Conservation (phyloP, 2,329 filamentous ascomycete species). For the Trichoderma semiorbis region DNA sequence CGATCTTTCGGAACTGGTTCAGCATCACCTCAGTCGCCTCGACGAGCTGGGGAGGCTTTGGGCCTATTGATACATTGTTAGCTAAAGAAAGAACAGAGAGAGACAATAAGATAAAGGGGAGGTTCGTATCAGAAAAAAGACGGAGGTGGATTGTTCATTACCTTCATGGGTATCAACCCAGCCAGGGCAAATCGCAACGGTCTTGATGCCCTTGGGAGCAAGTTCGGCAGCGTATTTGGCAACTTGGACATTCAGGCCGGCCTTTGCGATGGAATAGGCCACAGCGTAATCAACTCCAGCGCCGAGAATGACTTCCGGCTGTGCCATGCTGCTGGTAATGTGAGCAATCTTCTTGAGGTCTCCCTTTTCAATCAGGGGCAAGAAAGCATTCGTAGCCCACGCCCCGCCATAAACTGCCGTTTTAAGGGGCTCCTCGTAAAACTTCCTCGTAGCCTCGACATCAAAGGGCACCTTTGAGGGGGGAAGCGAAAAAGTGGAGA, state of each 20-base stretch:
- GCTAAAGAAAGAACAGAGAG: not conserved
- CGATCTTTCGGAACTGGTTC: not conserved
- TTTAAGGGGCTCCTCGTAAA: slow-evolving; percentile 39
- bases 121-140: not conserved
- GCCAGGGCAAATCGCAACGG: slow-evolving; percentile 19
- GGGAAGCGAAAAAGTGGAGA: slow-evolving; percentile 18
- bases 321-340: slow-evolving; percentile 37
- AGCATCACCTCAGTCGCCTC: not conserved
- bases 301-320: slow-evolving; percentile 27
- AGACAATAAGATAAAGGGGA: not conserved
- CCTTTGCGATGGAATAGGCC: slow-evolving; percentile 38
- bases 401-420: slow-evolving; percentile 27
- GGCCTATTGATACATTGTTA: not conserved
- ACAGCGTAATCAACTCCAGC: slow-evolving; percentile 26
- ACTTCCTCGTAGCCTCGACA: slow-evolving; percentile 8
- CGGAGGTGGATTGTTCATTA: not conserved
- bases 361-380: slow-evolving; percentile 39
- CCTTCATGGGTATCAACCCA: slow-evolving; percentile 20
- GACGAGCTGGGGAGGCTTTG: not conserved
- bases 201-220: slow-evolving; percentile 19
- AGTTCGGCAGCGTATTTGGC: slow-evolving; percentile 39
- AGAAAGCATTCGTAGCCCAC: slow-evolving; percentile 35
- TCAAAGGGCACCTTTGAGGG: slow-evolving; percentile 21
- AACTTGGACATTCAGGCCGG: slow-evolving; percentile 38
- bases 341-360: slow-evolving; percentile 40